A percentile compares a stretch with the other conserved stretches of the same genome.
Conservation (phyloP, 345 rosid species). For the Acer negundo region DNA sequence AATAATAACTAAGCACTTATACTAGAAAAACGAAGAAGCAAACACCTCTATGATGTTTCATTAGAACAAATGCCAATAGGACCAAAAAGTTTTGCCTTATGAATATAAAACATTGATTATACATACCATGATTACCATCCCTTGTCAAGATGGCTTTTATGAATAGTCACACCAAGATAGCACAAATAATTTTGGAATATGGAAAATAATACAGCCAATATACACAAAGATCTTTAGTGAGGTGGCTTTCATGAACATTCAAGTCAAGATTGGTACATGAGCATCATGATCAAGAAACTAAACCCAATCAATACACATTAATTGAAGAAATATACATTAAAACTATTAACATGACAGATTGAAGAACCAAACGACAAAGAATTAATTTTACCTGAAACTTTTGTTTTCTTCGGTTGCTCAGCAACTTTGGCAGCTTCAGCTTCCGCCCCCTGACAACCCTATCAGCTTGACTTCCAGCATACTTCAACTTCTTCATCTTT, state of each 20-base stretch:
- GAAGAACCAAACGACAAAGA: not conserved
- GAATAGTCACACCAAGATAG: not conserved
- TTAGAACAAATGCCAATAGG: too few species aligned
- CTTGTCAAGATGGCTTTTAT: not conserved
- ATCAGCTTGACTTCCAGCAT: too few species aligned
- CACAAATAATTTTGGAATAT: not conserved
- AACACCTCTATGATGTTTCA: too few species aligned
- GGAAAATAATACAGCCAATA: not conserved
- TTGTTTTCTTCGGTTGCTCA: slow-evolving; percentile 53
- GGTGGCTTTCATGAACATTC: not conserved
- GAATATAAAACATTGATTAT: not conserved
- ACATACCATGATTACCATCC: not conserved
- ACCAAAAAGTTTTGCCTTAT: not conserved
- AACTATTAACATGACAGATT: not conserved
- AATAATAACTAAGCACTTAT: too few species aligned
- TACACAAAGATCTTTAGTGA: not conserved
- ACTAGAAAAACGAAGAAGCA: too few species aligned
- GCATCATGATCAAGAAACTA: not conserved
- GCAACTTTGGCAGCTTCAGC: slow-evolving; percentile 44
- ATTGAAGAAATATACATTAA: not conserved
- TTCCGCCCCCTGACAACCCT: not conserved
- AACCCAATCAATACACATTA: not conserved
- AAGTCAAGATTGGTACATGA: not conserved
- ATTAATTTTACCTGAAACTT: slow-evolving; percentile 53
- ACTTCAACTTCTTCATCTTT: too few species aligned